Conservation (phyloP, 257 asterid genomes). For the Gentiana macrophylla region DNA sequence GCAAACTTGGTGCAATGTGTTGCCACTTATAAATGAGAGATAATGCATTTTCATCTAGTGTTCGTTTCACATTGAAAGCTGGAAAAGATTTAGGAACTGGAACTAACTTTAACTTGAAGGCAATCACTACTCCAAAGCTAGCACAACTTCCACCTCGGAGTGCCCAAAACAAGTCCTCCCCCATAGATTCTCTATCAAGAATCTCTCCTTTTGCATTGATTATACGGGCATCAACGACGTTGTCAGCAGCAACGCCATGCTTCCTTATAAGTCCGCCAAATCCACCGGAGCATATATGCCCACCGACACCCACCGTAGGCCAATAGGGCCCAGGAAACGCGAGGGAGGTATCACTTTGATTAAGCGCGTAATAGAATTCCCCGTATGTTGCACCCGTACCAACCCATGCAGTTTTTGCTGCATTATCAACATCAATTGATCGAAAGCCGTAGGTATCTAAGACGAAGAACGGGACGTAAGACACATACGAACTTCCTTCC, state of each 20-base stretch:
- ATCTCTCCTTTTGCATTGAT: constrained; percentile 21
- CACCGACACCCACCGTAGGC: constrained; percentile 46
- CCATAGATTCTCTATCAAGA: constrained; percentile 32
- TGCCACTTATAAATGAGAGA: constrained; percentile 33
- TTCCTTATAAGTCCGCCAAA: constrained; percentile 34
- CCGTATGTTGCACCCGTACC: constrained; percentile 46
- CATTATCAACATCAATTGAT: not conserved
- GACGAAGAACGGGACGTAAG: no score
- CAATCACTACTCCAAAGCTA: constrained; percentile 39
- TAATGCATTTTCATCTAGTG: constrained; percentile 12
- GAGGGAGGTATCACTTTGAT: constrained; percentile 13
- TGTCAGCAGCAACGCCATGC: constrained; percentile 42
- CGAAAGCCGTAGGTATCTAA: not conserved
- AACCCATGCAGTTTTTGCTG: constrained; percentile 24
- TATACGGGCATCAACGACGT: constrained; percentile 29
- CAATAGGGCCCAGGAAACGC: constrained; percentile 44
- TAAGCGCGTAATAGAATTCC: constrained; percentile 34
- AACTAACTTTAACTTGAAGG: constrained; percentile 41
- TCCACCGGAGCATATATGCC: constrained; percentile 51
- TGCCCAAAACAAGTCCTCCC: constrained; percentile 43
- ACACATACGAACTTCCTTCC: no score
- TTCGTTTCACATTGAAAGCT: constrained; percentile 21
- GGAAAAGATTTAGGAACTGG: constrained; percentile 29
- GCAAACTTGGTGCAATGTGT: constrained; percentile 17
- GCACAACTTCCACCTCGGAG: constrained; percentile 57